Conservation (phyloP, 164 flowering plant genomes). For the Chimonanthus salicifolius region DNA sequence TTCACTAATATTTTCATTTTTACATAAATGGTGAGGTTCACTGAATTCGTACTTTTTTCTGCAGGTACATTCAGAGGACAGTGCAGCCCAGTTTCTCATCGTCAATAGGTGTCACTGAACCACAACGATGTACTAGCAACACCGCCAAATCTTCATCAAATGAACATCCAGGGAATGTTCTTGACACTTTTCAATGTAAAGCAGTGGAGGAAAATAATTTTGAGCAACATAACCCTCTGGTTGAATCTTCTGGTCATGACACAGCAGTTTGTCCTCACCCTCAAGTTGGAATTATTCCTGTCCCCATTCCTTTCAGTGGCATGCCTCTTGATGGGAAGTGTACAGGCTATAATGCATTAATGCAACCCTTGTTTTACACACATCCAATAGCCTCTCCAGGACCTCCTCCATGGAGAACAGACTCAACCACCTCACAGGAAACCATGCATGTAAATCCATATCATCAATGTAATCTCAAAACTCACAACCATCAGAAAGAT, state of each 20-base stretch:
- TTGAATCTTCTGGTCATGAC: slow-evolving; percentile 5
- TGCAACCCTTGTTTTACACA: slow-evolving; percentile 37
- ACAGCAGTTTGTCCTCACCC: slow-evolving; percentile 17
- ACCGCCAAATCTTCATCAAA: slow-evolving; percentile 23
- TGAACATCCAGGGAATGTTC: slow-evolving; percentile 14
- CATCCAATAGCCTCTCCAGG: slow-evolving; percentile 13
- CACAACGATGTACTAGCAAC: slow-evolving; percentile 18
- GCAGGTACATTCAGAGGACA: slow-evolving; percentile 59
- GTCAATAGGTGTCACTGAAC: slow-evolving; percentile 21
- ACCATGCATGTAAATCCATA: slow-evolving; percentile 18
- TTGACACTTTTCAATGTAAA: slow-evolving; percentile 12
- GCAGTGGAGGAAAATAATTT: slow-evolving; percentile 12
- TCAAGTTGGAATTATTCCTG: slow-evolving; percentile 31
- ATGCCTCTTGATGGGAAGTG: slow-evolving; percentile 27
- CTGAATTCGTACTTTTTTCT: slow-evolving; percentile 1
- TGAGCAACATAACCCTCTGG: slow-evolving; percentile 20
- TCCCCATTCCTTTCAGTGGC: slow-evolving; percentile 40
- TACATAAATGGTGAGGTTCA: not conserved
- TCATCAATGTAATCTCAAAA: slow-evolving; percentile 28
- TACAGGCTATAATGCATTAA: slow-evolving; percentile 34
- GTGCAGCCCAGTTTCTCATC: slow-evolving; percentile 21
- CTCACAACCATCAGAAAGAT: slow-evolving; percentile 15
- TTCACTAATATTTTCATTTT: too few relatives aligned
- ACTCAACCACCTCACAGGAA: slow-evolving; percentile 29
- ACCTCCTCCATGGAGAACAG: slow-evolving; percentile 32